phyloP scores from a whole-genome alignment of 768 basidiomycete species.

The Suillus brevipes region DNA sequence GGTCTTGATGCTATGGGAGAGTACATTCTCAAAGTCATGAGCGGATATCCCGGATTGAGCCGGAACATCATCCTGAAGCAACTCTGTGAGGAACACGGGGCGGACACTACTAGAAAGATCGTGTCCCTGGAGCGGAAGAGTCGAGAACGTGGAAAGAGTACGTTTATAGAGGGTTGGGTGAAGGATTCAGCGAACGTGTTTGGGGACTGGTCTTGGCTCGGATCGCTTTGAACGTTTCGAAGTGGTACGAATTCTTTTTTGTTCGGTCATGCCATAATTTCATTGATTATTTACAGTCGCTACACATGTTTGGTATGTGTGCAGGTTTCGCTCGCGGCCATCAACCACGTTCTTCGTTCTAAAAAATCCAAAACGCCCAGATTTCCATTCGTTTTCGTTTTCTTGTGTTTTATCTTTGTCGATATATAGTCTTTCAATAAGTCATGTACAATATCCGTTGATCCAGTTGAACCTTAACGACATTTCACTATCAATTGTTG shows the following conservation, averaged over 20 bases:
- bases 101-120: neutral
- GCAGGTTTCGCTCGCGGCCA: neutral
- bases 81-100: neutral
- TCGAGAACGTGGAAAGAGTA: neutral
- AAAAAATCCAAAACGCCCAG: neutral
- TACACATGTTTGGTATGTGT: neutral
- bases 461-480: neutral
- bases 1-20: slow-evolving; percentile 15
- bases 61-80: slow-evolving; percentile 5
- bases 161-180: neutral
- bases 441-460: neutral
- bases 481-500: neutral
- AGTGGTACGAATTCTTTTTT: neutral
- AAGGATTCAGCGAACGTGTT: neutral
- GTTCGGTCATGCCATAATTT: neutral
- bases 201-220: neutral
- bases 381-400: no score
- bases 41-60: slow-evolving; percentile 19
- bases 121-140: neutral
- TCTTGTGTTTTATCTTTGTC: neutral
- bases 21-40: slow-evolving; percentile 22
- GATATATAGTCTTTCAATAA: neutral
- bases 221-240: neutral
- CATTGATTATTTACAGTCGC: neutral
- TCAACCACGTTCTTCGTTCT: neutral